Base-by-base conservation (phyloP, 257 asterid species). In the Solanum habrochaites region DNA sequence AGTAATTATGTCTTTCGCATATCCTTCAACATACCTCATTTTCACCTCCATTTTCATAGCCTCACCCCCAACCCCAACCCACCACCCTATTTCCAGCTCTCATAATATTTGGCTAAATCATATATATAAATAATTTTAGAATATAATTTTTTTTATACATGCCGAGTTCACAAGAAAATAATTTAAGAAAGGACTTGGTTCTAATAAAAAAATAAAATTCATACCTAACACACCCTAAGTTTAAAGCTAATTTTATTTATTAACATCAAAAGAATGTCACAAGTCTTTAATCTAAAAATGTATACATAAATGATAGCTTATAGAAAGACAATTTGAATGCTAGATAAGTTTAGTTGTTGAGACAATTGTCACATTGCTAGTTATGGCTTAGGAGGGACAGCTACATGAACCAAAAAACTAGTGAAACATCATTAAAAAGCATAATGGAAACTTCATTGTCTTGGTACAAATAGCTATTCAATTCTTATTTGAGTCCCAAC, bases 361-460 rank as follows among this genome's bases (percentile, higher is more conserved):
- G 73, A 75, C 86, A 40, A 83, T 86, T 86, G 86, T 86, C 88
- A 43, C 87, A 69, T 67, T 88, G 47, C 89, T 73, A 88, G 39
- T 67, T 60, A 66, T 66, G 11, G 89, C 56, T 56, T 32, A 70
- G 71, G 87, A 45, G 85, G 15, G 69, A 85, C 87, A 85, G 85
- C 85, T 32, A 71, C 31, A 60, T 14, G 18, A 20, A 69, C 83
- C 88, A 71, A 85, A 81, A 64, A 32, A 64, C 83, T 72, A 5
- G 43, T 85, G 27, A 72, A 85, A 67, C 71, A 39, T 64, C 72
- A 64, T 62, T 14, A 66, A 29, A 66, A 29, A 32, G 35, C 42
- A 64, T 12, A 72, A 73, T 71, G 81, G 83, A 88, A 85, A 72
- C 52, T 85, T 85, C 90, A 85, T 60, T 85, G 72, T 88, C 87